Base-by-base conservation (phyloP, 2,329 filamentous ascomycete species). In the Didymella exigua region DNA sequence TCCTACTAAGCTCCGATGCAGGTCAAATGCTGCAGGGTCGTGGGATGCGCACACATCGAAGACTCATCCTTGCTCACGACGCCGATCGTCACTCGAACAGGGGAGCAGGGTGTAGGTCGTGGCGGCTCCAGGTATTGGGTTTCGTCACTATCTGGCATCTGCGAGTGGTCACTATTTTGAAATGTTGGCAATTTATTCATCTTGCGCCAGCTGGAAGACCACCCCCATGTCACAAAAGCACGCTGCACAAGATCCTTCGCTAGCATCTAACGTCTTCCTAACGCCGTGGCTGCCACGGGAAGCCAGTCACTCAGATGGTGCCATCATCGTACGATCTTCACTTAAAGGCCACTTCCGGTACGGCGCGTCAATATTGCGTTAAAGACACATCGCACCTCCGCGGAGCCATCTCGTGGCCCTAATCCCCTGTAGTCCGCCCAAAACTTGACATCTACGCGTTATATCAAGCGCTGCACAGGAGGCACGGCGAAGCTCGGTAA, bases 401-500 rank as follows among this genome's bases (percentile, higher is more conserved):
- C 11, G 4, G 24, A 21, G 21, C 4, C 33, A 27, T 24, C 16
- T 19, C 13, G 24, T 10, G 34, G 18, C 14, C 21, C 51, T 49
- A 45, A 54, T 49, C 16, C 33, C 13, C 45, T 41, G 24, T 55
- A 55, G 41, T 24, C 21, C 7, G 14, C n/a, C 29, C 19, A 38
- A 34, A 11, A 16, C 16, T 14, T 37, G 26, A 36, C 27, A 29
- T 42, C 29, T n/a, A 24, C 30, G 46, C 40, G 36, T 16, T 27
- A 8, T 30, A 3, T 26, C 19, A 31, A n/a, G 13, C 30, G 33
- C 19, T 11, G 24, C 43, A 37, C 26, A 29, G 23, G 14, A 34
- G 11, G 21, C 24, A 48, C 54, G 48, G 48, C 38, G 48, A 56
- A 56, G 48, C 54, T 56, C 54, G 48, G 47, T 43, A 48, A 42